Evolutionary conservation across 345 rosid genomes (phyloP).

Genomic region (Eucalyptus fibrosa): DNA sequence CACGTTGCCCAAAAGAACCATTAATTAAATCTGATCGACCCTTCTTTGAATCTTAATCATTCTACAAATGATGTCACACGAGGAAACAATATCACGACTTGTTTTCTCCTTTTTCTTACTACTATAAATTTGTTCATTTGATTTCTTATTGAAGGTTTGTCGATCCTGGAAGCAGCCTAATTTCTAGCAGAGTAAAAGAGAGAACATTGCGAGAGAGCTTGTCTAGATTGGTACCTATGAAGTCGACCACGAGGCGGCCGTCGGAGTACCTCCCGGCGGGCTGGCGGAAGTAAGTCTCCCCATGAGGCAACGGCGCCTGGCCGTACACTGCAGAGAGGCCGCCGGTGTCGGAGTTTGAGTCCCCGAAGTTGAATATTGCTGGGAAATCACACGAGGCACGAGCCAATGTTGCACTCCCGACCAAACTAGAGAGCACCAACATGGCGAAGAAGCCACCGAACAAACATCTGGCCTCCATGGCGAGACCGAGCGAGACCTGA

Average conservation of each 20-base stretch:
- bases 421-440: background rate
- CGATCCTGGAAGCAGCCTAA: background rate
- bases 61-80: background rate
- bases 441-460: background rate
- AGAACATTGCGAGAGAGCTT: background rate
- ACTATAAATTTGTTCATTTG: background rate
- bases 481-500: background rate
- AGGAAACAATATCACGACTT: background rate
- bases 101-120: background rate
- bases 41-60: background rate
- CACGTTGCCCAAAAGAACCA: background rate
- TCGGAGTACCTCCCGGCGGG: constrained; percentile 83
- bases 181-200: background rate
- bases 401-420: background rate
- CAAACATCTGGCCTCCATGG: background rate
- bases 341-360: constrained; percentile 92
- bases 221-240: constrained; percentile 37
- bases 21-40: background rate
- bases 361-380: constrained; percentile 85
- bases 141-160: background rate
- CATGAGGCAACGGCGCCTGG: constrained; percentile 61
- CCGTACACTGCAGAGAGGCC: constrained; percentile 82
- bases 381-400: constrained; percentile 29
- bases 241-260: constrained; percentile 82
- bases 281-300: constrained; percentile 49